phyloP scores from a whole-genome alignment of 306 rosid genomes.

The Pterocarpus macrocarpus region DNA sequence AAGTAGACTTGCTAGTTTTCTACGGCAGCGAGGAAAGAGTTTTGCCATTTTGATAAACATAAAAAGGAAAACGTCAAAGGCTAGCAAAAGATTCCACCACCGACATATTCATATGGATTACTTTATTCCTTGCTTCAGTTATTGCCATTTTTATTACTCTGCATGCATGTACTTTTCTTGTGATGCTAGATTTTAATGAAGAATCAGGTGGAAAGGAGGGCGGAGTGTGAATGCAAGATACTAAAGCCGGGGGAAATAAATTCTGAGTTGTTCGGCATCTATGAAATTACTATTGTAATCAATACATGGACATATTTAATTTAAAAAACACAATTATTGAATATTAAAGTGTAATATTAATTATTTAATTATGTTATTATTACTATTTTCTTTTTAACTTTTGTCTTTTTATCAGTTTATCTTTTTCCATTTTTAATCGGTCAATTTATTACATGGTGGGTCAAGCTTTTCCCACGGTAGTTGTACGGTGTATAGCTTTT shows the following conservation, averaged over 20 bases:
- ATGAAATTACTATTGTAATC: not conserved
- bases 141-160: constrained; percentile 5
- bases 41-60: not conserved
- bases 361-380: not conserved
- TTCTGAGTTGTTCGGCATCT: not conserved
- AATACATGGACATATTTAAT: not conserved
- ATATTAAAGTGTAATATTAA: not conserved
- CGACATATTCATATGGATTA: constrained; percentile 34
- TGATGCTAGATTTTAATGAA: not conserved
- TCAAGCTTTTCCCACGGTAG: constrained; percentile 29
- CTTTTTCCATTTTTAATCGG: not conserved
- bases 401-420: not conserved
- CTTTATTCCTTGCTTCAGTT: constrained; percentile 54
- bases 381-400: constrained; percentile 20
- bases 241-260: not conserved
- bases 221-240: constrained; percentile 18
- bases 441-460: constrained; percentile 16
- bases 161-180: constrained; percentile 43
- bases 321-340: not conserved
- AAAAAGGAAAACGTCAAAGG: constrained; percentile 33
- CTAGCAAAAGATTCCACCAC: constrained; percentile 44
- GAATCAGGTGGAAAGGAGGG: constrained; percentile 21
- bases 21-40: not conserved
- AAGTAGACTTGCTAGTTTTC: not conserved
- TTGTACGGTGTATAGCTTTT: constrained; percentile 5